Evolutionary conservation across 805 yeast species (phyloP).

Genomic region (Zygosaccharomyces bailii): DNA sequence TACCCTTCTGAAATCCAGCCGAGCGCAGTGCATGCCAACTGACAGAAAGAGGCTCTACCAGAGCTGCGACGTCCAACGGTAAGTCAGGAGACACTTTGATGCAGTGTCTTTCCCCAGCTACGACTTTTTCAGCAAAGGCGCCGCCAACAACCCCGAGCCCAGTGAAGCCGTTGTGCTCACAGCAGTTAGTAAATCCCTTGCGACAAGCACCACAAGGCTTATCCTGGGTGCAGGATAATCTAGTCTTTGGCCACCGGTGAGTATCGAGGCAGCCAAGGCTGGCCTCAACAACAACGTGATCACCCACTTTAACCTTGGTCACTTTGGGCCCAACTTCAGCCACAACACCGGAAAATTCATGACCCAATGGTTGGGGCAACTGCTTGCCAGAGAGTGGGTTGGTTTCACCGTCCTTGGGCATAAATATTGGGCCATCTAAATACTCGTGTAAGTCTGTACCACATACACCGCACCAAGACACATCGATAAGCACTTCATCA

Average conservation of each 20-base stretch:
- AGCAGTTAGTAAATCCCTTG: constrained; percentile 50
- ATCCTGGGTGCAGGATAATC: constrained; percentile 29
- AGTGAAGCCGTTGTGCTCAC: constrained; percentile 45
- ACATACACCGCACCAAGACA: constrained; percentile 55
- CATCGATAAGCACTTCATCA: constrained; percentile 42
- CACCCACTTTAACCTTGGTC: constrained; percentile 46
- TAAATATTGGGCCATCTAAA: constrained; percentile 55
- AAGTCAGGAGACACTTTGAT: constrained; percentile 41
- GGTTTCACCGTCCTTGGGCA: constrained; percentile 38
- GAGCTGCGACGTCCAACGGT: constrained; percentile 53
- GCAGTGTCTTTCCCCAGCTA: constrained; percentile 41
- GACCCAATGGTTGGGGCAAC: constrained; percentile 50
- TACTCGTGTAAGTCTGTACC: constrained; percentile 60
- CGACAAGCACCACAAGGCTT: constrained; percentile 45
- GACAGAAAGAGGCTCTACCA: constrained; percentile 57
- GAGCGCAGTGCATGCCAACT: constrained; percentile 54
- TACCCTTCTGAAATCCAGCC: constrained; percentile 44
- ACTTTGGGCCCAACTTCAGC: constrained; percentile 47
- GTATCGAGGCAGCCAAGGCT: constrained; percentile 53
- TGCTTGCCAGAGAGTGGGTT: constrained; percentile 40
- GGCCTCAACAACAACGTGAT: constrained; percentile 61
- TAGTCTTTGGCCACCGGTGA: constrained; percentile 30
- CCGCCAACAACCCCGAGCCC: constrained; percentile 60
- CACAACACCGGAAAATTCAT: constrained; percentile 49
- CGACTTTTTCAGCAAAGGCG: constrained; percentile 49